These are phyloP conservation scores for Colletotrichum liaoningense DNA, from an alignment of 2,329 filamentous ascomycete genomes.

Conservation along the genomic window DNA sequence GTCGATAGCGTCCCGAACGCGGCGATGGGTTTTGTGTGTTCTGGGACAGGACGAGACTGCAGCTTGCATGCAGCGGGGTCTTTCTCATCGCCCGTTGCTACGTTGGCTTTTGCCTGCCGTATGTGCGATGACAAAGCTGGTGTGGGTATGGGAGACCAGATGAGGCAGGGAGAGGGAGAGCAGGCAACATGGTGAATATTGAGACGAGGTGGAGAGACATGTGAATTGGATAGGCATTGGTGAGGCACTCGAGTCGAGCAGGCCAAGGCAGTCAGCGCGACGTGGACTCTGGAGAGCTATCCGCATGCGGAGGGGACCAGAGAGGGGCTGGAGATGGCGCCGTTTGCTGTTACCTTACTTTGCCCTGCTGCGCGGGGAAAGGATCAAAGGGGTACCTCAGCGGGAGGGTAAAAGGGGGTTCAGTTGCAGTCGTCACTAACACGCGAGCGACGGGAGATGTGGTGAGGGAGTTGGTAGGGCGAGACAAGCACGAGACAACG, in stretches of 20 bases:
- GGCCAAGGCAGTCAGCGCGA: background rate
- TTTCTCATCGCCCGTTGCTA: background rate
- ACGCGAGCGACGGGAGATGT: background rate
- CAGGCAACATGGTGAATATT: background rate
- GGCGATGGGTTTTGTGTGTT: background rate
- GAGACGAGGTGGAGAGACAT: background rate
- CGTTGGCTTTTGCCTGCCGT: background rate
- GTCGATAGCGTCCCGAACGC: constrained; percentile 25
- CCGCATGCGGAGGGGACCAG: background rate
- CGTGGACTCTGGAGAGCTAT: background rate
- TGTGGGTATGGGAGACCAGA: background rate
- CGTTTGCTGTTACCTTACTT: background rate
- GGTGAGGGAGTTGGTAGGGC: background rate
- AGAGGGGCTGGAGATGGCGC: background rate
- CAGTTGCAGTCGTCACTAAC: constrained; percentile 1
- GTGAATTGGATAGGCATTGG: constrained; percentile 9
- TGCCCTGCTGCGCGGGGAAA: background rate
- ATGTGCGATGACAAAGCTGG: background rate
- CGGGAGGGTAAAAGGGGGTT: background rate
- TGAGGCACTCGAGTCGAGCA: too few species aligned
- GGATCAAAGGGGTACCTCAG: background rate
- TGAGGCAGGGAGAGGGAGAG: background rate
- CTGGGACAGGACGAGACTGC: background rate
- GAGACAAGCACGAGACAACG: constrained; percentile 7
- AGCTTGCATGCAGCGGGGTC: constrained; percentile 14